Evolutionary conservation across 768 basidiomycete species (phyloP), one percentile per base, ranked within the genome.

Genomic region (Artomyces pyxidatus): DNA sequence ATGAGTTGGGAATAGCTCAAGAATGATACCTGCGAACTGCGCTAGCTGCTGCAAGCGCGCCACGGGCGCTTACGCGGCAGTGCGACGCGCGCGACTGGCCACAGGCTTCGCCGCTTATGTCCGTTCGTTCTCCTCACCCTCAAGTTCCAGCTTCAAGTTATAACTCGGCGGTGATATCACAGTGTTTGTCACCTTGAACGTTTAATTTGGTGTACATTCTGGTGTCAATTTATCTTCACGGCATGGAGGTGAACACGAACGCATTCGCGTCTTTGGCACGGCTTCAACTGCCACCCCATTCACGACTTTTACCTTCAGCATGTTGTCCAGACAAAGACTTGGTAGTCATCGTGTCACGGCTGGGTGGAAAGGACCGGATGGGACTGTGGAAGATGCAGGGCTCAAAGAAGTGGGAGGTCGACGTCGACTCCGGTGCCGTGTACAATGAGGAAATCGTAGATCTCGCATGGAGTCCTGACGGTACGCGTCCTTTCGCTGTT

Each of bases 291-390:
- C 76, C 82, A 6, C 68, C 76, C 6, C 68, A 76, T 26, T 77
- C 76, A 47, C 78, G 82, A 35, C 57, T 89, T 26, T 65, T 85
- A 22, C 49, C 69, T 9, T 75, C 80, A 19, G 78, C 88, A 41
- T 89, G 88, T 58, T 88, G 88, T 62, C 87, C 88, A 8, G 88
- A 90, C 68, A 91, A 90, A 63, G 88, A 91, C 64, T 70, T 90
- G 37, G 66, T 89, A 4, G 69, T 82, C 23, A 67, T 88, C 7
- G 68, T 89, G 43, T 81, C 82, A 50, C 75, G 79, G 25, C 68
- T 83, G 22, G 85, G 80, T 27, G 79, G 80, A 27, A 74, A 76
- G 53, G 85, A 88, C 59, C 75, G 79, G 51, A 63, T 90, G 59
- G 79, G 81, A 54, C 70, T 92, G 30, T 92, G 86, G 86, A 89